Percentiles rank a stretch among this genome's conserved stretches.
phyloP scores from a whole-genome alignment of 164 flowering plant species.

The Magnolia officinalis region DNA sequence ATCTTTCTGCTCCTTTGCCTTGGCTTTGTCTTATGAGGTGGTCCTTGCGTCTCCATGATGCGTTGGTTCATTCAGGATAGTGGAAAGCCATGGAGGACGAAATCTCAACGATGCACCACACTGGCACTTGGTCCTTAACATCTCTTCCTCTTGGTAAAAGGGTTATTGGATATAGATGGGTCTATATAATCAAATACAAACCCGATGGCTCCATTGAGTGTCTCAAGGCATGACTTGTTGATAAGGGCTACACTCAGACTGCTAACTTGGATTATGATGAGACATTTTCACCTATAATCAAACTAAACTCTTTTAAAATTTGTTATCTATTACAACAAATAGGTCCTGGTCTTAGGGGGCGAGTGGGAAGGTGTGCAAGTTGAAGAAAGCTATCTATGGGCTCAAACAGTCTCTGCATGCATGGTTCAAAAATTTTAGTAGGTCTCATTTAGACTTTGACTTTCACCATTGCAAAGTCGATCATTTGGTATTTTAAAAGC shows the following conservation, averaged over 20 bases:
- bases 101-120: too few species aligned
- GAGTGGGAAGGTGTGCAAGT: background rate
- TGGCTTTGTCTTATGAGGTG: too few species aligned
- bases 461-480: too few species aligned
- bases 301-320: background rate
- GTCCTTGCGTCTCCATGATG: too few species aligned
- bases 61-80: too few species aligned
- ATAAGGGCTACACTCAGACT: background rate
- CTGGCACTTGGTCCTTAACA: background rate
- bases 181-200: background rate
- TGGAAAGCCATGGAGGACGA: too few species aligned
- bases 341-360: background rate
- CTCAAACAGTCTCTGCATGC: background rate
- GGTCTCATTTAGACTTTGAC: too few species aligned
- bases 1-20: too few species aligned
- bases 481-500: too few species aligned
- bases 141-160: background rate
- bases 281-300: background rate
- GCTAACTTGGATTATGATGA: background rate
- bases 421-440: background rate
- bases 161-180: background rate
- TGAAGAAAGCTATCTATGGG: background rate
- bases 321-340: background rate
- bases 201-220: background rate
- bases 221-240: background rate